phyloP scores from a whole-genome alignment of 768 basidiomycete genomes.

The Leccinellum rugosiceps region DNA sequence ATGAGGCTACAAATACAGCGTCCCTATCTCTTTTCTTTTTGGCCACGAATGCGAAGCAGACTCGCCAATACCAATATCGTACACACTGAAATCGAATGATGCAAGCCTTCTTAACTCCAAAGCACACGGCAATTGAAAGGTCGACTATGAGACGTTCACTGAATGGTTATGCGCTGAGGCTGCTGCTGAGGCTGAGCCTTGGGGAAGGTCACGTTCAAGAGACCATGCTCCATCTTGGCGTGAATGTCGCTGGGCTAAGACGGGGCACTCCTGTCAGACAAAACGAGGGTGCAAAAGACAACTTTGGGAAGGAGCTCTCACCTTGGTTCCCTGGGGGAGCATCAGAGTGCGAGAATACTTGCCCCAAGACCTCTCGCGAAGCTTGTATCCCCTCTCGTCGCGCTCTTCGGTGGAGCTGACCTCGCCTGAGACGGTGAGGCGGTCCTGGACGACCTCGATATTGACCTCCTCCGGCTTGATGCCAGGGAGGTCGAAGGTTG shows the following conservation, averaged over 20 bases:
- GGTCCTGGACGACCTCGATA: too few relatives aligned
- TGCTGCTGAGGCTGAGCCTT: conserved; percentile 39
- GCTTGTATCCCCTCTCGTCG: too few relatives aligned
- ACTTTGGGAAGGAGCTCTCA: conserved; percentile 11
- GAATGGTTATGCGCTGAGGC: conserved; percentile 42
- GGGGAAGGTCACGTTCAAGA: conserved; percentile 49
- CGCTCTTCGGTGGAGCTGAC: too few relatives aligned
- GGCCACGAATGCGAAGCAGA: too few relatives aligned
- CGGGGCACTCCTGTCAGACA: not conserved
- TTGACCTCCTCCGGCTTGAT: conserved; percentile 20
- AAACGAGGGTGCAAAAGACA: not conserved
- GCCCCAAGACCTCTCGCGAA: too few relatives aligned
- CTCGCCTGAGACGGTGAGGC: too few relatives aligned
- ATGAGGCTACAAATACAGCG: too few relatives aligned
- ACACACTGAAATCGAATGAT: not conserved
- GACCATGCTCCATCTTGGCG: conserved; percentile 20
- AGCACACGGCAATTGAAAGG: not conserved
- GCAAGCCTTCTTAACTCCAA: too few relatives aligned
- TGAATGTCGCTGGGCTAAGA: too few relatives aligned
- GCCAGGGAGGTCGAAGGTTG: conserved; percentile 36
- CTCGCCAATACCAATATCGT: too few relatives aligned
- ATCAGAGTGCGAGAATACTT: too few relatives aligned
- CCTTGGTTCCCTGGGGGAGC: conserved; percentile 25
- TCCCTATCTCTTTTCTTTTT: too few relatives aligned
- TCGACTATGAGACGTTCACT: conserved; percentile 3